phyloP scores from a whole-genome alignment of 495 filamentous ascomycete genomes.

The Aspergillus incahuasiensis region DNA sequence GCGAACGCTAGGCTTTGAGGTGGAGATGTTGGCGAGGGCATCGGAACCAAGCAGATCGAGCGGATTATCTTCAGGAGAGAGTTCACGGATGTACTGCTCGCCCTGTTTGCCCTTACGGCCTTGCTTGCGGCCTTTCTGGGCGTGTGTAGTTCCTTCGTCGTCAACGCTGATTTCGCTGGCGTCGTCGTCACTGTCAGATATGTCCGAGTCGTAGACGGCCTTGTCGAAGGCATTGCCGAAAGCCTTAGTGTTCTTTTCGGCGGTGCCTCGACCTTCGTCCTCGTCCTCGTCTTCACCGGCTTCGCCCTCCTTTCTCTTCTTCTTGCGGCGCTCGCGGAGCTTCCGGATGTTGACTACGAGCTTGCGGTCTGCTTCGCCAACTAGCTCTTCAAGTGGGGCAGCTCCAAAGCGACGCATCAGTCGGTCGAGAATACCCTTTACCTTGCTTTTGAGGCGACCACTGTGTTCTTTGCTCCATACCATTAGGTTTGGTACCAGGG shows the following conservation, averaged over 20 bases:
- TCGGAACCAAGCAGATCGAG: slow-evolving; percentile 85
- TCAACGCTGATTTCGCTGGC: slow-evolving; percentile 56
- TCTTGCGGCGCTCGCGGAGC: slow-evolving; percentile 80
- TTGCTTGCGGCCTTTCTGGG: slow-evolving; percentile 23
- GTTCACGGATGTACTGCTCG: slow-evolving; percentile 83
- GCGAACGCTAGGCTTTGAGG: slow-evolving; percentile 68
- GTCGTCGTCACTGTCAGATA: slow-evolving; percentile 62
- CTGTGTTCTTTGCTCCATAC: slow-evolving; percentile 98
- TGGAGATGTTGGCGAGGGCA: slow-evolving; percentile 88
- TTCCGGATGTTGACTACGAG: slow-evolving; percentile 91
- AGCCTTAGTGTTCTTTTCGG: slow-evolving; percentile 24
- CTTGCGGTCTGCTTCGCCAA: slow-evolving; percentile 76
- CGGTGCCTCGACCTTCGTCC: slow-evolving; percentile 28
- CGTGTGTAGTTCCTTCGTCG: slow-evolving; percentile 32
- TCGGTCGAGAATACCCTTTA: slow-evolving; percentile 94
- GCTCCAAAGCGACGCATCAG: slow-evolving; percentile 88
- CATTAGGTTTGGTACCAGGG: slow-evolving; percentile 83
- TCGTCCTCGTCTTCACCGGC: slow-evolving; percentile 48
- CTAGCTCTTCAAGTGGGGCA: slow-evolving; percentile 66
- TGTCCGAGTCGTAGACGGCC: slow-evolving; percentile 86
- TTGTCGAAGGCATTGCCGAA: slow-evolving; percentile 94
- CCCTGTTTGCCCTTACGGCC: slow-evolving; percentile 45
- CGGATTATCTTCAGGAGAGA: slow-evolving; percentile 74
- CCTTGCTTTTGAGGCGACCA: slow-evolving; percentile 88
- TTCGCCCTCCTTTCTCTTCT: slow-evolving; percentile 66